Evolutionary conservation across 2,329 filamentous ascomycete genomes (phyloP).

Genomic region (Penicillium digitatum): DNA sequence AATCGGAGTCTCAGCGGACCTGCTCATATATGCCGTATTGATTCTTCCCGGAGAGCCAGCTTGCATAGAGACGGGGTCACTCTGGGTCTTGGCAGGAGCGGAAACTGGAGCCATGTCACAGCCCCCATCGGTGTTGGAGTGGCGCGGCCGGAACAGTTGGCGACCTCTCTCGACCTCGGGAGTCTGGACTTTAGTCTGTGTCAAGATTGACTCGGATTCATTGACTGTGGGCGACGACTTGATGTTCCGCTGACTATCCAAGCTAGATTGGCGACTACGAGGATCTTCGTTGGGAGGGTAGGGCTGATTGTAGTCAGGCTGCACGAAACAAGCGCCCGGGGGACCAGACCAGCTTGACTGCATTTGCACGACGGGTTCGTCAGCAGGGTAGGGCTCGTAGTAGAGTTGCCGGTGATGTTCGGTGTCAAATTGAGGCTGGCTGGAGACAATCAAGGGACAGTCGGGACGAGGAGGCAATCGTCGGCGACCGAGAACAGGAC

Average conservation of each 20-base stretch:
- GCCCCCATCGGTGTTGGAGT: background rate
- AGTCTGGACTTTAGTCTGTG: background rate
- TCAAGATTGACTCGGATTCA: background rate
- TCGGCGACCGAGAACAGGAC: background rate
- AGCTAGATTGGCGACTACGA: background rate
- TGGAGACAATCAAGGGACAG: constrained; percentile 8
- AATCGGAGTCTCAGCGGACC: background rate
- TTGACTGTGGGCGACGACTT: background rate
- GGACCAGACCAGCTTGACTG: background rate
- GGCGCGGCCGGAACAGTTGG: background rate
- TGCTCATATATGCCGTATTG: background rate
- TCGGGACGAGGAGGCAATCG: background rate
- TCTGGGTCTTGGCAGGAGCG: background rate
- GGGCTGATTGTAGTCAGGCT: background rate
- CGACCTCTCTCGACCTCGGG: constrained; percentile 3
- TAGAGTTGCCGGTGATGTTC: background rate
- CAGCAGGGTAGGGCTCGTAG: background rate
- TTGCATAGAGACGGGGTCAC: background rate
- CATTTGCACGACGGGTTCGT: background rate
- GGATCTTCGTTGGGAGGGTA: background rate
- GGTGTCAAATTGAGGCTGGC: constrained; percentile 7
- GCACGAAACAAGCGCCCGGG: background rate
- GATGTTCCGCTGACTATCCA: background rate
- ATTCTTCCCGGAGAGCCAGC: background rate
- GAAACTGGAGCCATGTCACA: background rate